A percentile compares a stretch with the other conserved stretches of the same genome.
phyloP scores from a whole-genome alignment of 768 basidiomycete species.

The Boletus reticuloceps region DNA sequence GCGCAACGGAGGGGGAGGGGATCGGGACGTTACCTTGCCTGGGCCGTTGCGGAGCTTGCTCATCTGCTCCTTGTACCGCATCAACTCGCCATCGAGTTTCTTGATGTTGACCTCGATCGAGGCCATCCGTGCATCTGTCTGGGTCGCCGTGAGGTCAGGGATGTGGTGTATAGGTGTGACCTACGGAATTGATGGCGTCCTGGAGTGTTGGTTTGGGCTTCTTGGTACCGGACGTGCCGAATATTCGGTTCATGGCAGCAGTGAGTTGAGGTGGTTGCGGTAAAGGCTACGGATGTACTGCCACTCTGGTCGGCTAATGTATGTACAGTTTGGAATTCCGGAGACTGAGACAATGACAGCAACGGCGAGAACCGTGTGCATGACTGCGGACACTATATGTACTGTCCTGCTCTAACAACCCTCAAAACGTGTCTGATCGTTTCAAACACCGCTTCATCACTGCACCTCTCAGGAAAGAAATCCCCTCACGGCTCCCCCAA shows the following conservation, averaged over 20 bases:
- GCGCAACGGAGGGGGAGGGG: background rate
- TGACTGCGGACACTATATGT: background rate
- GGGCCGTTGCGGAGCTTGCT: slow-evolving; percentile 89
- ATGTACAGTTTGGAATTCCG: background rate
- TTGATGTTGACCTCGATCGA: slow-evolving; percentile 95
- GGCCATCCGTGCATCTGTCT: slow-evolving; percentile 87
- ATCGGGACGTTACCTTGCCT: slow-evolving; percentile 71
- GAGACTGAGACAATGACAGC: too few species aligned
- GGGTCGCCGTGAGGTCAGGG: background rate
- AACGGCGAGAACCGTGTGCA: background rate
- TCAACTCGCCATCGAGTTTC: slow-evolving; percentile 93
- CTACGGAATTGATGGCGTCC: slow-evolving; percentile 89
- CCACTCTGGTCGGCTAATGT: background rate
- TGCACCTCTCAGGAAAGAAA: slow-evolving; percentile 58
- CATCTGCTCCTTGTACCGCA: slow-evolving; percentile 94
- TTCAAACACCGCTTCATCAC: background rate
- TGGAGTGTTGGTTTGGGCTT: slow-evolving; percentile 85
- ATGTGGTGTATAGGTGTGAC: slow-evolving; percentile 22
- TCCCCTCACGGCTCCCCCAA: slow-evolving; percentile 88
- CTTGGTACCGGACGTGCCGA: slow-evolving; percentile 68
- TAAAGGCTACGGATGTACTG: background rate
- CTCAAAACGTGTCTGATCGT: background rate
- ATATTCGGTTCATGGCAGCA: slow-evolving; percentile 75
- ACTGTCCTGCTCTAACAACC: background rate
- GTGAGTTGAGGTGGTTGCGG: background rate